phyloP scores from a whole-genome alignment of 441 rosid species.

The Corymbia calophylla region DNA sequence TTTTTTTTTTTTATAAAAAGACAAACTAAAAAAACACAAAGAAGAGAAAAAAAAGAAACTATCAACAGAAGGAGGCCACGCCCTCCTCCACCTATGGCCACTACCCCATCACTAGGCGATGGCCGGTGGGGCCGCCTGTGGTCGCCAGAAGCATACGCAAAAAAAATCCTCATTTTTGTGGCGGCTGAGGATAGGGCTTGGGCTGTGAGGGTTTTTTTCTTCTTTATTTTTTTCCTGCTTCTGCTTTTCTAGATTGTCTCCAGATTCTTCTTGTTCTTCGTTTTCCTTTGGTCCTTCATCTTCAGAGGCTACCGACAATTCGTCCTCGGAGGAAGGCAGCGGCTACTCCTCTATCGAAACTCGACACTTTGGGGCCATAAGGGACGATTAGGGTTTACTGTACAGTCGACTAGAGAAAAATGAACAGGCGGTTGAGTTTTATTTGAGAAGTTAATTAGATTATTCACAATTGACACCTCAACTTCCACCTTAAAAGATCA shows the following conservation, averaged over 20 bases:
- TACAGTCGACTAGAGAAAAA: not conserved
- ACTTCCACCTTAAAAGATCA: too few relatives aligned
- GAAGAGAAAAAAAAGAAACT: too few relatives aligned
- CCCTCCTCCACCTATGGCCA: too few relatives aligned
- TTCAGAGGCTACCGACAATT: not conserved
- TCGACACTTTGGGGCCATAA: not conserved
- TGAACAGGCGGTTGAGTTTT: not conserved
- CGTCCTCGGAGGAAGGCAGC: not conserved
- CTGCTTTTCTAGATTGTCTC: too few relatives aligned
- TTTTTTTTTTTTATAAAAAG: too few relatives aligned
- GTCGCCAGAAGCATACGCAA: too few relatives aligned
- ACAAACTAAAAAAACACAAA: too few relatives aligned
- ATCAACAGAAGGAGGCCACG: too few relatives aligned
- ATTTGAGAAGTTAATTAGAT: not conserved
- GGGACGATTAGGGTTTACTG: too few relatives aligned
- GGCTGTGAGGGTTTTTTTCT: not conserved
- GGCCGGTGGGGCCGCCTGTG: not conserved
- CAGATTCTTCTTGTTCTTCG: not conserved
- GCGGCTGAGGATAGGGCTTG: not conserved
- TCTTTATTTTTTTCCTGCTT: too few relatives aligned
- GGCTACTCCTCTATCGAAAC: not conserved
- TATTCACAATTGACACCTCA: fast-evolving
- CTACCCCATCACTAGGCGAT: not conserved
- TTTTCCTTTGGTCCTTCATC: not conserved
- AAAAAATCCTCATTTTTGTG: too few relatives aligned